A percentile compares a stretch with the other conserved stretches of the same genome.
phyloP scores from a whole-genome alignment of 495 filamentous ascomycete species.

The Aspergillus leporis region DNA sequence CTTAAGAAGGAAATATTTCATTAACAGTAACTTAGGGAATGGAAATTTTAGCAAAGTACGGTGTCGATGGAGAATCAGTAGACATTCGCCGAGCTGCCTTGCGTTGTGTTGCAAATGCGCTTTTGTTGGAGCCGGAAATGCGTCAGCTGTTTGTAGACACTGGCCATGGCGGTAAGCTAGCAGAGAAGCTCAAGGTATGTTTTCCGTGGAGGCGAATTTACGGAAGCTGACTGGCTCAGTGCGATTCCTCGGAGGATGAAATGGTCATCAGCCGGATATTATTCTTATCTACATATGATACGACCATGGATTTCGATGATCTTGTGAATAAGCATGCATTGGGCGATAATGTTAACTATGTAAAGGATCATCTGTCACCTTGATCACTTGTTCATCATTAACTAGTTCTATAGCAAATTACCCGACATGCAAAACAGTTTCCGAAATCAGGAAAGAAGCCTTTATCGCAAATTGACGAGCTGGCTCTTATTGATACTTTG shows the following conservation, averaged over 20 bases:
- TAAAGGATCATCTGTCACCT: constrained; percentile 24
- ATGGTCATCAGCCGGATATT: constrained; percentile 82
- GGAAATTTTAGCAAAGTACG: constrained; percentile 67
- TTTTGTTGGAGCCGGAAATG: constrained; percentile 69
- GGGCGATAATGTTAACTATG: constrained; percentile 65
- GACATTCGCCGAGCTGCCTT: constrained; percentile 74
- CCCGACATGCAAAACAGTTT: constrained; percentile 64
- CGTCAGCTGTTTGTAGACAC: constrained; percentile 81
- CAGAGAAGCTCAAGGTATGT: constrained; percentile 65
- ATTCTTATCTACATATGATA: constrained; percentile 83
- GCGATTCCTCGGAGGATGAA: constrained; percentile 80
- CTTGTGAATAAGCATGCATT: constrained; percentile 72
- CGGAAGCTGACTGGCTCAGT: constrained; percentile 37
- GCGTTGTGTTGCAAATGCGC: constrained; percentile 82
- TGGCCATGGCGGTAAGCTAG: constrained; percentile 69
- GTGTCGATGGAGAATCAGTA: constrained; percentile 59
- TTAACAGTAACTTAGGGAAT: constrained; percentile 64
- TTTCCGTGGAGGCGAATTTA: background rate
- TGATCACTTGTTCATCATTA: background rate
- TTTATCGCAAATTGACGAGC: constrained; percentile 65
- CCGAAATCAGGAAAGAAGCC: constrained; percentile 44
- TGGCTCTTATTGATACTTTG: constrained; percentile 80
- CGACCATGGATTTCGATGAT: constrained; percentile 63
- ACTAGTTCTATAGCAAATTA: constrained; percentile 55
- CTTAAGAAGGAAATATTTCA: background rate